Evolutionary conservation across 108 stramenopile genomes (phyloP).

Genomic region (Pseudonitzschia delicatissima): DNA sequence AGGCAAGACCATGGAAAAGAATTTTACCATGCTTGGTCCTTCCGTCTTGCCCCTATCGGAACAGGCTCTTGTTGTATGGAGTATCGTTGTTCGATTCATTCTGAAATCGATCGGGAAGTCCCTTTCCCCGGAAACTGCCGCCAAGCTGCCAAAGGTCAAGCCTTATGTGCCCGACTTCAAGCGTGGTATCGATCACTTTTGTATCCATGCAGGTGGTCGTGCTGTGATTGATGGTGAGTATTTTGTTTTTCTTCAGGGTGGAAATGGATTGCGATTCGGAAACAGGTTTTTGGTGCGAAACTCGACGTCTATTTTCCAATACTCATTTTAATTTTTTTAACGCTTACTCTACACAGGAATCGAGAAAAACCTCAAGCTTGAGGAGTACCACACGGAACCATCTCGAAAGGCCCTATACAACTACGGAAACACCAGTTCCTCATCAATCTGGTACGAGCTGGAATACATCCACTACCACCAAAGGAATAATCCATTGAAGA

Average conservation of each 20-base stretch:
- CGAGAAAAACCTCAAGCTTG: constrained; percentile 95
- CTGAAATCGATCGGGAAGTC: constrained; percentile 49
- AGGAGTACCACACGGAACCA: constrained; percentile 89
- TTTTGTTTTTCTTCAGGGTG: neutral
- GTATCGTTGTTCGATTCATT: constrained; percentile 48
- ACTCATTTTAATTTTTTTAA: neutral
- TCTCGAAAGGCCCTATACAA: constrained; percentile 89
- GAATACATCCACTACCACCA: constrained; percentile 93
- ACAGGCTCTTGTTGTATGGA: constrained; percentile 81
- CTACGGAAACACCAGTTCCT: constrained; percentile 96
- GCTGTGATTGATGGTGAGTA: constrained; percentile 92
- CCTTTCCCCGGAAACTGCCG: constrained; percentile 48
- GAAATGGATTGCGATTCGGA: neutral
- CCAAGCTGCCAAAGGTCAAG: constrained; percentile 54
- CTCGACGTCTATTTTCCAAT: neutral
- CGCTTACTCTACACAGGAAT: constrained; percentile 58
- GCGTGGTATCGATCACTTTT: constrained; percentile 96
- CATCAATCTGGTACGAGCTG: constrained; percentile 98
- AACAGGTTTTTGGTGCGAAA: no score
- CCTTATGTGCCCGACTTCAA: constrained; percentile 98
- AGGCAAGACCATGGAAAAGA: constrained; percentile 96
- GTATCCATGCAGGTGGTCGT: constrained; percentile 97
- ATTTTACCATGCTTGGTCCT: constrained; percentile 94
- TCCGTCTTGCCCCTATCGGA: constrained; percentile 91
- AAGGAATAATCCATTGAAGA: constrained; percentile 83